phyloP scores from a whole-genome alignment of 179 eudicot species.

The Actinidia chinensis region DNA sequence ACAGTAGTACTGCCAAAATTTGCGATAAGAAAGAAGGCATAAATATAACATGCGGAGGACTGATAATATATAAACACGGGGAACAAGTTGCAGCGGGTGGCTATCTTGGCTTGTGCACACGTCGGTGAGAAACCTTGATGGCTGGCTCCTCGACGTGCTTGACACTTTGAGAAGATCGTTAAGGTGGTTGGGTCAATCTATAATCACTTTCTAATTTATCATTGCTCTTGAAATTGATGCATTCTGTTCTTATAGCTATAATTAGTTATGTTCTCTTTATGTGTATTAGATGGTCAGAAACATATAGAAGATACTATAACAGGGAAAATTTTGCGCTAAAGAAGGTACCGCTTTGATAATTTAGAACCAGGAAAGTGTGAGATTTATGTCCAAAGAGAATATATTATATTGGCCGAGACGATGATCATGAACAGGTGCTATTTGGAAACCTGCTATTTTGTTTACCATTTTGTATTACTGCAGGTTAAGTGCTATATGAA shows the following conservation, averaged over 20 bases:
- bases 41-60: too few species aligned
- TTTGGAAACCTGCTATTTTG: not conserved
- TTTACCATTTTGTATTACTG: constrained; percentile 15
- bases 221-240: not conserved
- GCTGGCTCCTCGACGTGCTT: constrained; percentile 80
- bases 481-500: constrained; percentile 87
- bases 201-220: not conserved
- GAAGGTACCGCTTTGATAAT: constrained; percentile 79
- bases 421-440: too few species aligned
- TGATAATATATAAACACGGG: constrained; percentile 53
- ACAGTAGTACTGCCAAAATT: too few species aligned
- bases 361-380: constrained; percentile 86
- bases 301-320: constrained; percentile 68
- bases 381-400: constrained; percentile 82
- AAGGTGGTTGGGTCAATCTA: constrained; percentile 44
- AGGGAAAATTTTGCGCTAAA: constrained; percentile 74
- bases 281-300: constrained; percentile 69
- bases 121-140: constrained; percentile 77
- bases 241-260: not conserved
- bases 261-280: constrained; percentile 16
- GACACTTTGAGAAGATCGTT: constrained; percentile 72
- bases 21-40: too few species aligned
- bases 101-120: constrained; percentile 73
- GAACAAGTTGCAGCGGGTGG: constrained; percentile 85
- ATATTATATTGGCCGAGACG: constrained; percentile 64